Base-by-base conservation (phyloP, 2,329 filamentous ascomycete genomes). In the Venturia aucupariae region DNA sequence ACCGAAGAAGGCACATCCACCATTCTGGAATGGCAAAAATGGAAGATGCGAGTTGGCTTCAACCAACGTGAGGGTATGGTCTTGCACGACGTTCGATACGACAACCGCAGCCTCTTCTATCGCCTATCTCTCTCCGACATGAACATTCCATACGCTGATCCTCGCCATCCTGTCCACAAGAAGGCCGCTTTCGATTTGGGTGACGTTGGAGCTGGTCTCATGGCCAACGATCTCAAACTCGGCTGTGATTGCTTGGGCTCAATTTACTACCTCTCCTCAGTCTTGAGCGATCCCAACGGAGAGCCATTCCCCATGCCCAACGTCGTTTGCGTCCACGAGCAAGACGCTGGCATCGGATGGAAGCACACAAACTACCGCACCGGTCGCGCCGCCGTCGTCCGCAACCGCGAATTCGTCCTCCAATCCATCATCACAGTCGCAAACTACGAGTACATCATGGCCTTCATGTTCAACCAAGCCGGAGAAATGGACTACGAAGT, bases 391-490 rank as follows among this genome's bases (percentile, higher is more conserved):
- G 86, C 84, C 0, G 80, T 88, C 4, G 82, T 83, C 22, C 82
- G 87, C 24, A 85, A 83, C 67, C 80, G 87, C 32, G 85, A 89
- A 71, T 75, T 89, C 4, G 86, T 89, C 0, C 72, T 90, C 6
- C 87, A 89, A 71, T 84, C 82, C 69, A 89, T 89, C 72, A 87
- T 88, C 74, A 89, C 86, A 0, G 84, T 89, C 4, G 81, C 85
- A 13, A 90, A 90, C 75, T 90, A 89, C 74, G 87, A 89, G 71
- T 90, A 90, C 71, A 88, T 90, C 68, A 80, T 90, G 44, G 86
- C 86, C 2, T 90, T 86, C 74, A 83, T 86, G 62, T 88, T 90
- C 76, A 87, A 88, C 72, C 87, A 89, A 71, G 86, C 86, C 2
- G 87, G 84, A 64, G 85, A 87, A 69, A 71, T 89, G 59, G 80